Conservation (phyloP, 768 basidiomycete genomes). For the Boletus edulis region DNA sequence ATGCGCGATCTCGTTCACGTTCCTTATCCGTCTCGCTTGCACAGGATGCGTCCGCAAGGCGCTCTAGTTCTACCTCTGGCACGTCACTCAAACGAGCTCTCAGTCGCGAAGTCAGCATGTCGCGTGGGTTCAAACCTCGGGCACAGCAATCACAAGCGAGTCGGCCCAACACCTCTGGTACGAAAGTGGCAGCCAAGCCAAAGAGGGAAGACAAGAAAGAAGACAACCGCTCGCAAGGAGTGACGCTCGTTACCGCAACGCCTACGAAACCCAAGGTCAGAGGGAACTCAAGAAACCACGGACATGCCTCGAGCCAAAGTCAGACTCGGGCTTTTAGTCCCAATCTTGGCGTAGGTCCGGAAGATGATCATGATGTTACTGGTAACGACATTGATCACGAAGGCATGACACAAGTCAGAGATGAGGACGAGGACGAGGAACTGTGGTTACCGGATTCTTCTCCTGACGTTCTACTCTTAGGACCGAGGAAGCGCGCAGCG, state of each 20-base stretch:
- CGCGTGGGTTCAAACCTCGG: slow-evolving; percentile 59
- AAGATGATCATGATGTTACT: not conserved
- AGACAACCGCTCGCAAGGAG: slow-evolving; percentile 7
- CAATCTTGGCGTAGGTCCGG: not conserved
- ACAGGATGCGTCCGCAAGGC: slow-evolving; percentile 49
- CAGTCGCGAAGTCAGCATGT: slow-evolving; percentile 78
- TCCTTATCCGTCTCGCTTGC: slow-evolving; percentile 71
- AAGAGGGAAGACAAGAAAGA: slow-evolving; percentile 8
- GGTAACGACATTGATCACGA: slow-evolving; percentile 5
- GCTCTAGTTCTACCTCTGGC: slow-evolving; percentile 32
- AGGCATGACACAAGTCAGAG: not conserved
- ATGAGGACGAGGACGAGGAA: slow-evolving; percentile 35
- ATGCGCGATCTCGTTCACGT: slow-evolving; percentile 48
- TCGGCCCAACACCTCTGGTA: slow-evolving; percentile 13
- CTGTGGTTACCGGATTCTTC: slow-evolving; percentile 41
- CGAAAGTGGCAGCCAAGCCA: slow-evolving; percentile 13
- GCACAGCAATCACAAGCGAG: slow-evolving; percentile 12
- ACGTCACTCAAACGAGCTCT: slow-evolving; percentile 52
- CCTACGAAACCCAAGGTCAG: slow-evolving; percentile 41
- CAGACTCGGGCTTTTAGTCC: slow-evolving; percentile 5
- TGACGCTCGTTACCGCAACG: slow-evolving; percentile 53
- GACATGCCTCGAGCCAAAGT: slow-evolving; percentile 6
- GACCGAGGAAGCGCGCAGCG: slow-evolving; percentile 22
- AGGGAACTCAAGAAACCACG: slow-evolving; percentile 5
- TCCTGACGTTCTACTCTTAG: slow-evolving; percentile 39